Conservation (phyloP, 768 basidiomycete species). For the Auriscalpium microsporum region DNA sequence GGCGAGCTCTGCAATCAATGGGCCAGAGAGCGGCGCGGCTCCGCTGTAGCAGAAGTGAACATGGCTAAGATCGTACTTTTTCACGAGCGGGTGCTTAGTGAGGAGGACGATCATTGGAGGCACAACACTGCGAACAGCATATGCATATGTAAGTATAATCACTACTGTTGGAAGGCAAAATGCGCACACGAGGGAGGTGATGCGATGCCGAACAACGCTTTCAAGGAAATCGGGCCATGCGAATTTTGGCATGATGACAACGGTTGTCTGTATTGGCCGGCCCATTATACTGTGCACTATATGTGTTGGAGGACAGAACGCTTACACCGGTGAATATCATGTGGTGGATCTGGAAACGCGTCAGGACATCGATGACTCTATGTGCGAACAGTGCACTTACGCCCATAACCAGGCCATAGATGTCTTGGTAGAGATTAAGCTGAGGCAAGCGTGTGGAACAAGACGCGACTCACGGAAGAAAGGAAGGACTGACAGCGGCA, state of each 20-base stretch:
- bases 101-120: constrained; percentile 24
- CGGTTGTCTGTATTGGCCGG: constrained; percentile 16
- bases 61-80: constrained; percentile 23
- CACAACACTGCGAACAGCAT: constrained; percentile 12
- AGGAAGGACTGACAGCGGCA: constrained; percentile 16
- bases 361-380: background rate
- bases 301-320: background rate
- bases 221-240: constrained; percentile 24
- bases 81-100: constrained; percentile 24
- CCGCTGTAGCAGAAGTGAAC: constrained; percentile 22
- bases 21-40: constrained; percentile 28
- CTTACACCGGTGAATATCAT: constrained; percentile 21
- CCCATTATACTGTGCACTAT: no score
- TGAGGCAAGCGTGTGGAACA: background rate
- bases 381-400: constrained; percentile 9
- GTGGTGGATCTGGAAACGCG: constrained; percentile 19
- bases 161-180: background rate
- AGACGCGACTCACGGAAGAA: constrained; percentile 20
- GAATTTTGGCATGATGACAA: constrained; percentile 28
- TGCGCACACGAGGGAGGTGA: constrained; percentile 16
- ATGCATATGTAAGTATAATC: background rate
- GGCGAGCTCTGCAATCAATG: constrained; percentile 32
- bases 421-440: constrained; percentile 31
- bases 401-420: constrained; percentile 25
- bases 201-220: constrained; percentile 25